Evolutionary conservation across 805 yeast species (phyloP).

Genomic region (Wickerhamiella spandovensis): DNA sequence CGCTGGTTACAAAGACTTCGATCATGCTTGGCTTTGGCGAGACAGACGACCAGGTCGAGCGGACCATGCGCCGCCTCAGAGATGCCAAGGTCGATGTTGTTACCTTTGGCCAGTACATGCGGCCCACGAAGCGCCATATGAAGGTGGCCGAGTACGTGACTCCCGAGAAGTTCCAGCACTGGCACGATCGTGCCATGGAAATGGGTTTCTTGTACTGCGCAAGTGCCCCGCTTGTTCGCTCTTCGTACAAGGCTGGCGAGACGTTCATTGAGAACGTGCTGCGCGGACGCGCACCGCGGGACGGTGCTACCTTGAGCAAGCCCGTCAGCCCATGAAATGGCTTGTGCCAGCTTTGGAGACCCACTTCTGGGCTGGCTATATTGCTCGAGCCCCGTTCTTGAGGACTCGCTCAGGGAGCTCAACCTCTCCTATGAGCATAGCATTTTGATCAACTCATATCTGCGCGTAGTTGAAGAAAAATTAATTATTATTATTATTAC

Average conservation of each 20-base stretch:
- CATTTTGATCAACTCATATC: too few relatives aligned
- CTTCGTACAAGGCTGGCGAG: conserved; percentile 97
- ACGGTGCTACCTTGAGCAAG: neutral
- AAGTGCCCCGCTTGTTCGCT: conserved; percentile 91
- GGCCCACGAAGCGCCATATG: conserved; percentile 98
- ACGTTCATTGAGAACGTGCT: conserved; percentile 90
- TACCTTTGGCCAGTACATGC: conserved; percentile 97
- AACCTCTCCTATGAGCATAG: too few relatives aligned
- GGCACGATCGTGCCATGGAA: conserved; percentile 75
- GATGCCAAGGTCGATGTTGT: conserved; percentile 77
- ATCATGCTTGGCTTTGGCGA: conserved; percentile 96
- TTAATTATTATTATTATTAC: neutral
- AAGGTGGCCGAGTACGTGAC: conserved; percentile 90
- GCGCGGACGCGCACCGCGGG: conserved; percentile 15
- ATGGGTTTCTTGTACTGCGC: conserved; percentile 95
- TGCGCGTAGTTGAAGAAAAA: neutral
- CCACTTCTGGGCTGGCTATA: too few relatives aligned
- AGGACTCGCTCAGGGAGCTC: too few relatives aligned
- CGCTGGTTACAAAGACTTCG: conserved; percentile 81
- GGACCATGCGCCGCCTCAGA: conserved; percentile 65
- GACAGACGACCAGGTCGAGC: conserved; percentile 74
- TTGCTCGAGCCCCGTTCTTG: too few relatives aligned
- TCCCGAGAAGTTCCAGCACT: conserved; percentile 87
- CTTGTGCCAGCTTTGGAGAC: too few relatives aligned
- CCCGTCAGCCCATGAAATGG: neutral